A percentile compares a stretch with the other conserved stretches of the same genome.
Conservation (phyloP, 768 basidiomycete genomes). For the Myochromella boudieri region DNA sequence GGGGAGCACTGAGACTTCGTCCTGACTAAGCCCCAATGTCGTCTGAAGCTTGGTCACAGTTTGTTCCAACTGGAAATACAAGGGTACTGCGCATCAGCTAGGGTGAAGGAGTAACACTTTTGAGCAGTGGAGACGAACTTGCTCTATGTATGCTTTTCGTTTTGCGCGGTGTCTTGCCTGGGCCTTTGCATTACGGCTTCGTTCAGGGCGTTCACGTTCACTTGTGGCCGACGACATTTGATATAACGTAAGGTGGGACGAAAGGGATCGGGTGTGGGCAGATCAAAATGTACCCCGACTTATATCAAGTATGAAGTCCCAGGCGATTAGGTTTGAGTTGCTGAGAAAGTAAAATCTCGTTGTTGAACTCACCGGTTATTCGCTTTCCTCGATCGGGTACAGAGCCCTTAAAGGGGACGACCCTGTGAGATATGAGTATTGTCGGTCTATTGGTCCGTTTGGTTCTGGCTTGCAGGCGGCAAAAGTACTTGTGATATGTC, state of each 20-base stretch:
- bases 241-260: conserved; percentile 52
- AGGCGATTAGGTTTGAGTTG: conserved; percentile 32
- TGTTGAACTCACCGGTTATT: conserved; percentile 48
- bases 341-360: conserved; percentile 33
- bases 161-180: conserved; percentile 91
- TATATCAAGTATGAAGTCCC: conserved; percentile 38
- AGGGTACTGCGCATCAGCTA: conserved; percentile 2
- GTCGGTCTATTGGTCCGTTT: conserved; percentile 21
- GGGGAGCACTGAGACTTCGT: conserved; percentile 72
- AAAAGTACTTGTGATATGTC: conserved; percentile 7
- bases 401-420: conserved; percentile 34
- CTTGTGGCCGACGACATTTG: conserved; percentile 57
- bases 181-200: conserved; percentile 84
- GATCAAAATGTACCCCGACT: conserved; percentile 33
- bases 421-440: conserved; percentile 33
- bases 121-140: conserved; percentile 43
- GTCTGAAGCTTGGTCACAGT: conserved; percentile 85
- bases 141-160: conserved; percentile 90
- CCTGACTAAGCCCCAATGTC: conserved; percentile 67
- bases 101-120: background rate
- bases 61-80: conserved; percentile 63
- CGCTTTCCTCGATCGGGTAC: conserved; percentile 48
- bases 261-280: conserved; percentile 52
- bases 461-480: conserved; percentile 4
- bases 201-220: conserved; percentile 69